Base-by-base conservation (phyloP, 179 eudicot species). In the Nepenthes alata region DNA sequence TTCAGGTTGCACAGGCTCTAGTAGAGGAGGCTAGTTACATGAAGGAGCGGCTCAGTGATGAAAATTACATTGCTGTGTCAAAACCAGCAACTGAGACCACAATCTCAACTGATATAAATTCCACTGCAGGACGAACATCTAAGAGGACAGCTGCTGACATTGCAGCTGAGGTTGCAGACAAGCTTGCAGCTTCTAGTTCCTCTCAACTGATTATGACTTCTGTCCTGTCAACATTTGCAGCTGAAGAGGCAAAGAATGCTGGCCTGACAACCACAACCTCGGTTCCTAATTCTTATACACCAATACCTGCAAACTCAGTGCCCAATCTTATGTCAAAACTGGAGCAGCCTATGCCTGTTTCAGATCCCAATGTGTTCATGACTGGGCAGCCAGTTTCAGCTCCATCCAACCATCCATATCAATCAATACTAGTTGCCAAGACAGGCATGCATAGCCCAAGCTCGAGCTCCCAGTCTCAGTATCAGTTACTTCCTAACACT, bases 161-260 rank as follows among this genome's bases (percentile, higher is more conserved):
- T 58, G 98, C 98, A 38, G 98, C 98, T 56, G 90, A 83, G 83
- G 89, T 93, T 64, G 98, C 85, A 13, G 96, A 93, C 75, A 93
- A 64, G 82, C 96, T 89, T 25, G 71, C 98, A 35, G 96, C 98
- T 63, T 93, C 96, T 5, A 86, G 80, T 49, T 89, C 95, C 35
- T 93, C 98, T 47, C 96, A 89, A 67, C 69, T 77, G 57, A 93
- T 93, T 72, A 93, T 93, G 98, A 68, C 86, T 9, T 86, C 96
- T 34, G 98, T 93, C 57, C 85, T 93, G 15, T 93, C 98, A 3
- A 71, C 98, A 57, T 86, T 93, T 70, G 98, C 98, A 51, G 96
- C 98, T 47, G 86, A 93, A 67, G 89, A 80, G 64, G 93, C 96
- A 38, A 83, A 88, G 78, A 78, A 67, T 49, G 85, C 85, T 34